Evolutionary conservation across 176 grass and related monocot genomes (phyloP), one percentile per base, ranked within the genome.

Genomic region (Avena sativa): DNA sequence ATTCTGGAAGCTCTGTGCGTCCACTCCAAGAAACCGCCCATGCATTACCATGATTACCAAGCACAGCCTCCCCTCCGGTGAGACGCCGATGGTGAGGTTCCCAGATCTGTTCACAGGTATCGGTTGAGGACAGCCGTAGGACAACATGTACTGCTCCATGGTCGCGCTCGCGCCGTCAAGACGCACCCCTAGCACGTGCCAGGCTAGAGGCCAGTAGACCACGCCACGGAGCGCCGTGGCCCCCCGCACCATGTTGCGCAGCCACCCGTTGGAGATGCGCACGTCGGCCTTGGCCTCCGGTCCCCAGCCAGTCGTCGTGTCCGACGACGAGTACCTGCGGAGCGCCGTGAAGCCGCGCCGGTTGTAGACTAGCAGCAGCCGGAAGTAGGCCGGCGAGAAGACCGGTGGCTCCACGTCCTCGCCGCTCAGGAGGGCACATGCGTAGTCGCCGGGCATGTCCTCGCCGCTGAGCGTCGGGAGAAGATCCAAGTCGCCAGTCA

Each of bases 341-440:
- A 73, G 30, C 57, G 67, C 56, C 14, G 85, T 81, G 44, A 73
- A 74, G 78, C 68, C 46, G 17, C 56, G 17, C 4, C 55, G 44
- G 66, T 78, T 78, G 74, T 85, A 85, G 12, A 81, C 40, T 6
- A 87, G 8, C 40, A 87, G 55, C 20, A 87, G 56, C 68, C 69
- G 86, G 28, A 65, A 55, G 13, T 48, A 73, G 10, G 10, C 9
- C 19, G 43, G 9, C 40, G 70, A 21, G 3, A 55, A 53, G 9
- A 23, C 36, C 21, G 53, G 28, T 3, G 62, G 17, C 49, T 83
- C 66, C 48, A 71, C 30, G 66, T 85, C 84, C 12, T 85, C 61
- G 30, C 4, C 48, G 48, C 74, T 85, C 74, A 69, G 19, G 0
- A 78, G 2, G 9, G 74, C 74, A n/a, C 74, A 86, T 1, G 48